Conservation (phyloP, 495 filamentous ascomycete species). For the Sphaerosporella brunnea region DNA sequence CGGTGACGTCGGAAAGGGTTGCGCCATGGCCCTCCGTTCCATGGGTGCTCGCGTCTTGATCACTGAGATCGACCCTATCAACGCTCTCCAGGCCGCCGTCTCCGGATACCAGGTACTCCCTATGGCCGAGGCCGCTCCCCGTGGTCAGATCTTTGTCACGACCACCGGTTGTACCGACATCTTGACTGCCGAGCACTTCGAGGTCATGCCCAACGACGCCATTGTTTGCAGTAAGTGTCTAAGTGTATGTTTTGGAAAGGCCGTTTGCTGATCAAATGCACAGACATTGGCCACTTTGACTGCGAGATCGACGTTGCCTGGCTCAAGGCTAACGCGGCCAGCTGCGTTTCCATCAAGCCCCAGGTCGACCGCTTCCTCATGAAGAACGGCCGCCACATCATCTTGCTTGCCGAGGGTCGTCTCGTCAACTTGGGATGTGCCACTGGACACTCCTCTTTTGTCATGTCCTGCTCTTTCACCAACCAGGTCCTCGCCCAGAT, state of each 20-base stretch:
- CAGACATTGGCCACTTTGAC: constrained; percentile 98
- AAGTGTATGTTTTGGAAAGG: background rate
- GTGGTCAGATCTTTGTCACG: constrained; percentile 97
- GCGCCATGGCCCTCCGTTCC: constrained; percentile 79
- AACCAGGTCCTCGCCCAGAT: constrained; percentile 99
- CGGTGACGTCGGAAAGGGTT: constrained; percentile 99
- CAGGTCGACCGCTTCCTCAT: constrained; percentile 97
- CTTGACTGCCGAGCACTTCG: constrained; percentile 77
- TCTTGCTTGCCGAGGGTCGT: constrained; percentile 94
- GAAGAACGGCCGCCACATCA: constrained; percentile 86
- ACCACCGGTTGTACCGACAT: constrained; percentile 99
- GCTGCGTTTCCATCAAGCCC: constrained; percentile 95
- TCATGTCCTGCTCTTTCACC: constrained; percentile 99
- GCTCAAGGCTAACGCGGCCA: constrained; percentile 89
- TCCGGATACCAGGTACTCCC: constrained; percentile 91
- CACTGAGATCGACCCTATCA: constrained; percentile 98
- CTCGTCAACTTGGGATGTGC: constrained; percentile 98
- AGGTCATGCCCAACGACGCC: constrained; percentile 93
- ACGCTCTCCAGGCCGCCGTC: constrained; percentile 95
- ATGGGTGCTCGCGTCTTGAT: constrained; percentile 96
- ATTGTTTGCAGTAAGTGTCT: constrained; percentile 84
- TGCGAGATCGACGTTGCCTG: constrained; percentile 99
- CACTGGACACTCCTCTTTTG: constrained; percentile 97
- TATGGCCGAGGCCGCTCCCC: constrained; percentile 81
- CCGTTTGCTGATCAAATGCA: background rate